These are phyloP conservation scores for Rosa lucieae DNA, from an alignment of 306 rosid genomes.

Conservation along the genomic window DNA sequence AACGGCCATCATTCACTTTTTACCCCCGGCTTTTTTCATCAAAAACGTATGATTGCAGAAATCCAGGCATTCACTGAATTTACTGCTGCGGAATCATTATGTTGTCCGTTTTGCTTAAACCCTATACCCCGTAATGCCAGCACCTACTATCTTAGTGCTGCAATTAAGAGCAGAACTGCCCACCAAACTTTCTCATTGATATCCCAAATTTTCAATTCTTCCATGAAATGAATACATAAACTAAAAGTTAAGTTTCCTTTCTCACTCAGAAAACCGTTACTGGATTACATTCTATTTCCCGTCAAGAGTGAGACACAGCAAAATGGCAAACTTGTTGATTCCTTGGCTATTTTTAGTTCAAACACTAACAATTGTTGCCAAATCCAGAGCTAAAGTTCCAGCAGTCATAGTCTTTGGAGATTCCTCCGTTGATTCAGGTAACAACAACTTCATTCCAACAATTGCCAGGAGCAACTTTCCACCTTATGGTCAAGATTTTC, in stretches of 20 bases:
- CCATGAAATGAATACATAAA: not conserved
- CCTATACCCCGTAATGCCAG: constrained; percentile 4
- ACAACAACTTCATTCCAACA: constrained; percentile 74
- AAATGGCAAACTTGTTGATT: constrained; percentile 32
- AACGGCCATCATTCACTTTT: not conserved
- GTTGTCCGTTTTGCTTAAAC: not conserved
- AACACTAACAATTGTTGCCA: constrained; percentile 12
- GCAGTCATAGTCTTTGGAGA: constrained; percentile 65
- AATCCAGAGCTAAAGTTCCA: constrained; percentile 38
- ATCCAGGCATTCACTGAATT: not conserved
- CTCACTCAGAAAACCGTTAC: not conserved
- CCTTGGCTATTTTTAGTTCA: constrained; percentile 21
- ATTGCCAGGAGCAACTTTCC: constrained; percentile 52
- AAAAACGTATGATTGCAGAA: not conserved
- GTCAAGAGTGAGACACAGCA: not conserved
- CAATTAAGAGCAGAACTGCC: constrained; percentile 10
- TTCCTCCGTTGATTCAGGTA: constrained; percentile 67
- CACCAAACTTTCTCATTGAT: constrained; percentile 5
- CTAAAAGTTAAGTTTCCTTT: not conserved
- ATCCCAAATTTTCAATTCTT: not conserved
- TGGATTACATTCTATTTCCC: not conserved
- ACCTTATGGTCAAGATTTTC: constrained; percentile 66
- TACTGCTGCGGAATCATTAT: not conserved
- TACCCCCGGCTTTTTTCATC: not conserved
- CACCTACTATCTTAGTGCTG: not conserved